Base-by-base conservation (phyloP, 2,329 filamentous ascomycete genomes). In the Podosphaera xanthii region DNA sequence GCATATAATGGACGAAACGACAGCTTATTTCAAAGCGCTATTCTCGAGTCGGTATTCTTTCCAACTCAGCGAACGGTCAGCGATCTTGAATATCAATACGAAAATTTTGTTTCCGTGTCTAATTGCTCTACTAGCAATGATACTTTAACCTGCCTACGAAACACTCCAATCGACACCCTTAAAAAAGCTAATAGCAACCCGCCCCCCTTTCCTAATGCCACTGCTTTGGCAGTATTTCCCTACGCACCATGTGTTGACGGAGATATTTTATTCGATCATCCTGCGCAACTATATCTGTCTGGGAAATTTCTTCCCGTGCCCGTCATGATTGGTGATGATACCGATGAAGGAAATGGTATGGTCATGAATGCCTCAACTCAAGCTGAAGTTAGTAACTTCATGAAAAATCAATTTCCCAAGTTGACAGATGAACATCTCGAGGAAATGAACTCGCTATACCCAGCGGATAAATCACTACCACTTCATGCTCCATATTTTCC, bases 1-100 rank as follows among this genome's bases (percentile, higher is more conserved):
- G 74, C 75, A 1, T 76, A 75, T 60, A 71, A 71, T 3, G 75
- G 75, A 2, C 67, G 74, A 49, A 71, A 80, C 60, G 75, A 81
- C 57, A 69, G 70, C 2, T 70, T 82, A 0, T 82, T 82, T 66
- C 71, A 75, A 4, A 73, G 68, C 22, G 77, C 72, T 2, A 77
- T 81, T 36, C 69, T 73, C 48, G 69, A 81, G 63, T 76, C 73
- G 33, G 77, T 22, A 61, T 72, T 58, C 42, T 58, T 58, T 38
- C 57, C 57, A 7, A 58, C 57, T 8, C 57, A 58, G 30, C 57
- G 57, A 49, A 58, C n/a, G 38, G 57, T 58, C 14, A 22, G 31
- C 14, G 57, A 58, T 35, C 38, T 40, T 44, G 57, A 58, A 38
- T 58, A 34, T 36, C 57, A 58, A 35, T 58, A 58, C 34, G 12